Base-by-base conservation (phyloP, 768 basidiomycete species). In the Podaxis sp. region DNA sequence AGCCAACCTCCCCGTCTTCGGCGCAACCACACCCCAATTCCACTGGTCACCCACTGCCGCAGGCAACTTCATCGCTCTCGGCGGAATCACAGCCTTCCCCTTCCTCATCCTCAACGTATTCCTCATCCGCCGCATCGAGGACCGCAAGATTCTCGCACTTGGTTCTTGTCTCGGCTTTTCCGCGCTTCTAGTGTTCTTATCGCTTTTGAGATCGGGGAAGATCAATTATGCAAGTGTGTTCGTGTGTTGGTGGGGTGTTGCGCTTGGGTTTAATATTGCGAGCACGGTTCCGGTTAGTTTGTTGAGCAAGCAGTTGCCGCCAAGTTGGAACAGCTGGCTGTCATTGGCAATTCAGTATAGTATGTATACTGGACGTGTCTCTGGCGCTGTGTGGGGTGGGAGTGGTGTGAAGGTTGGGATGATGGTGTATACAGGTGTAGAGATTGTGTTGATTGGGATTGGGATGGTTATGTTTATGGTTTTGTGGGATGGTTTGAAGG, bases 201-300 rank as follows among this genome's bases (percentile, higher is more conserved):
- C 72, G 8, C 75, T 88, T 38, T 73, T 88, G 4, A 63, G 68
- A 25, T 69, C 79, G 15, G 66, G 70, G 22, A 76, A 68, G 22
- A 71, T 85, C 17, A 76, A 73, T 38, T 86, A 84, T 62, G 81
- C 75, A 4, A 79, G 78, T 15, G 66, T 88, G 41, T 78, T 77
- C 55, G 68, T 79, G 3, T 79, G 78, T 65, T 82, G 85, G 85
- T 81, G 81, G 75, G 77, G 81, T 49, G 75, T 88, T 19, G 87
- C 89, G 25, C 77, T 89, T 2, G 88, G 89, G 1, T 90, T 90
- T 76, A 89, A 90, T 70, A 75, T 89, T 9, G 82, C 86, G 24
- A 87, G 81, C 64, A 89, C 86, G 1, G 82, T 85, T 57, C 89
- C 89, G 29, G 74, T 89, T 63, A 86, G 85, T 62, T 70, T 88